These are phyloP conservation scores for Trichoderma orchidacearum DNA, from an alignment of 495 filamentous ascomycete species.

Conservation along the genomic window DNA sequence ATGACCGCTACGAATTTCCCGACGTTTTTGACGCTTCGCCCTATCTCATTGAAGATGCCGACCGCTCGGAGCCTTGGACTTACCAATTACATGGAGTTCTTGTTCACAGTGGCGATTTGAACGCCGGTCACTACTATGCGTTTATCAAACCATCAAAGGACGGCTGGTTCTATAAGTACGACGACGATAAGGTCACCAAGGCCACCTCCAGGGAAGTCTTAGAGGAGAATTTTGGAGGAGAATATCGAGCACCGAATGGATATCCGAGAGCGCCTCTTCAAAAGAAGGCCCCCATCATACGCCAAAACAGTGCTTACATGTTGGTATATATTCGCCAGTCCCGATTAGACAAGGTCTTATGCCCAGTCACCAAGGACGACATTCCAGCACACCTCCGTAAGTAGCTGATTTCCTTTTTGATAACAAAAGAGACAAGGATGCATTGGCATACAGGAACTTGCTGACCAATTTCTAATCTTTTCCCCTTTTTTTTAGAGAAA, in stretches of 20 bases:
- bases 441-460: too few relatives aligned
- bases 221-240: conserved; percentile 94
- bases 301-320: conserved; percentile 79
- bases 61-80: conserved; percentile 74
- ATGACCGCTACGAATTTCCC: conserved; percentile 95
- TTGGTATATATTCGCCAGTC: conserved; percentile 91
- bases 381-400: conserved; percentile 73
- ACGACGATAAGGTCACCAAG: conserved; percentile 90
- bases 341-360: conserved; percentile 64
- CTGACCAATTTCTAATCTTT: conserved; percentile 19
- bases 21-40: conserved; percentile 81
- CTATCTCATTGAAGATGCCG: conserved; percentile 77
- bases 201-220: conserved; percentile 84
- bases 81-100: conserved; percentile 93
- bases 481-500: conserved; percentile 43
- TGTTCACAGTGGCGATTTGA: conserved; percentile 91
- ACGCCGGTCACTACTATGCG: conserved; percentile 98
- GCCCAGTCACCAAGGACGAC: conserved; percentile 58
- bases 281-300: conserved; percentile 35
- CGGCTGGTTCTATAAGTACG: conserved; percentile 91
- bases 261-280: conserved; percentile 17
- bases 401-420: conserved; percentile 6
- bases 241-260: conserved; percentile 48
- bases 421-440: too few relatives aligned
- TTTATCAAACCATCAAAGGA: conserved; percentile 89